Percentiles rank a stretch among this genome's conserved stretches.
Evolutionary conservation across 306 rosid genomes (phyloP).

Genomic region (Astragalus membranaceus): DNA sequence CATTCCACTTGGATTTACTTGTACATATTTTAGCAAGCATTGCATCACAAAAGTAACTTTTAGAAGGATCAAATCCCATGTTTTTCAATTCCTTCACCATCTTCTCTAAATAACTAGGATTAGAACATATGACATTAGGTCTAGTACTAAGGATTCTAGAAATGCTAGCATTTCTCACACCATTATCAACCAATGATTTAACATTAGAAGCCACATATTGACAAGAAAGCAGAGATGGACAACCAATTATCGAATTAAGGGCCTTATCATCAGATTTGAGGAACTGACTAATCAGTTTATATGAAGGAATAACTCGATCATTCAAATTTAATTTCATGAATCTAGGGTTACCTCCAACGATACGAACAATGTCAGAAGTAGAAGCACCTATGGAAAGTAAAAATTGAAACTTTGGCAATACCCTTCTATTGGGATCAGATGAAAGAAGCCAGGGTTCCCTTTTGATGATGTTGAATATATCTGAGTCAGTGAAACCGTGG

Average conservation of each 20-base stretch:
- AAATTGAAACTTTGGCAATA: slow-evolving; percentile 25
- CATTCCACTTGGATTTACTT: slow-evolving; percentile 33
- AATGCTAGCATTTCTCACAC: not conserved
- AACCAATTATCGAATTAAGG: not conserved
- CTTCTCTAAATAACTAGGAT: not conserved
- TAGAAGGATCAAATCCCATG: slow-evolving; percentile 41
- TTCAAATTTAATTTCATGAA: not conserved
- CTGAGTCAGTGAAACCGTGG: not conserved
- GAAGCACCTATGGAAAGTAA: slow-evolving; percentile 21
- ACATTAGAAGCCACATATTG: not conserved
- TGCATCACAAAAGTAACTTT: slow-evolving; percentile 18
- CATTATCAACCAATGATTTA: not conserved
- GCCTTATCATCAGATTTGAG: not conserved
- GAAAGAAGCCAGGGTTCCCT: not conserved
- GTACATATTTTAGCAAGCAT: slow-evolving; percentile 9
- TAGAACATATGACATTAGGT: not conserved
- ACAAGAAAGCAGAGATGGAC: not conserved
- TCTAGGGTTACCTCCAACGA: not conserved
- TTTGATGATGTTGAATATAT: not conserved
- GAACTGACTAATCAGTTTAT: not conserved
- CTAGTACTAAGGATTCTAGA: not conserved
- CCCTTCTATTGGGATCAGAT: not conserved
- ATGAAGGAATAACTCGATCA: not conserved
- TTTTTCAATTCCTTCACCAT: slow-evolving; percentile 19
- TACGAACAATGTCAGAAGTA: not conserved